phyloP scores from a whole-genome alignment of 345 rosid species.

The Lumnitzera littorea region DNA sequence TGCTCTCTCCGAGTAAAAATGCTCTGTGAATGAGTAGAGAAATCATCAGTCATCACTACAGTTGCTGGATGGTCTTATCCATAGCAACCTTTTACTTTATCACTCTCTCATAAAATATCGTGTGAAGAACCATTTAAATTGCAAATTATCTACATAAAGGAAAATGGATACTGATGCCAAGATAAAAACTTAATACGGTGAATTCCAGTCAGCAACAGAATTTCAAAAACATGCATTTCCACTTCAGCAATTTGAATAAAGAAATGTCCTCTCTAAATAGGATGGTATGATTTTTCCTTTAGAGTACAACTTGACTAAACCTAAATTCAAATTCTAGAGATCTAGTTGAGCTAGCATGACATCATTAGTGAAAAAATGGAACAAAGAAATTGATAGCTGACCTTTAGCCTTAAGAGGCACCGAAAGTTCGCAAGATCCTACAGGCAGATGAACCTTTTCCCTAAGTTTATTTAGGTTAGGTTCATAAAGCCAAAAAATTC shows the following conservation, averaged over 20 bases:
- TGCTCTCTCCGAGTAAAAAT: conserved; percentile 50
- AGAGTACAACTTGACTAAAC: too few relatives aligned
- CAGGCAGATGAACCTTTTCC: conserved; percentile 59
- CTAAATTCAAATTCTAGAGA: not conserved
- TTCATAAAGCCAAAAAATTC: conserved; percentile 70
- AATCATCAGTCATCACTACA: not conserved
- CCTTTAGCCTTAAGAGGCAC: conserved; percentile 86
- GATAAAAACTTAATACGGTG: too few relatives aligned
- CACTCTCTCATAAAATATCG: too few relatives aligned
- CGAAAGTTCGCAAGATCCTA: conserved; percentile 84
- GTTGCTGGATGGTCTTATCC: not conserved
- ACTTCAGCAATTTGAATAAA: too few relatives aligned
- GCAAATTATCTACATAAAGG: too few relatives aligned
- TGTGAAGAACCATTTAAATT: too few relatives aligned
- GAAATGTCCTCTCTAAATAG: too few relatives aligned
- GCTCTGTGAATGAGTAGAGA: conserved; percentile 33
- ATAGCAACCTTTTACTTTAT: too few relatives aligned
- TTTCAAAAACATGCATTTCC: too few relatives aligned
- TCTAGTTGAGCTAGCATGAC: not conserved
- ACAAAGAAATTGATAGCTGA: conserved; percentile 16
- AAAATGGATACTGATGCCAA: too few relatives aligned
- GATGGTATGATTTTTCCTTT: too few relatives aligned
- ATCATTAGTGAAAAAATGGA: not conserved
- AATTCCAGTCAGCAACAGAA: too few relatives aligned
- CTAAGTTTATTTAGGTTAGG: conserved; percentile 56